Evolutionary conservation across 129 eudicot genomes (phyloP).

Genomic region (Flaveria trinervia): DNA sequence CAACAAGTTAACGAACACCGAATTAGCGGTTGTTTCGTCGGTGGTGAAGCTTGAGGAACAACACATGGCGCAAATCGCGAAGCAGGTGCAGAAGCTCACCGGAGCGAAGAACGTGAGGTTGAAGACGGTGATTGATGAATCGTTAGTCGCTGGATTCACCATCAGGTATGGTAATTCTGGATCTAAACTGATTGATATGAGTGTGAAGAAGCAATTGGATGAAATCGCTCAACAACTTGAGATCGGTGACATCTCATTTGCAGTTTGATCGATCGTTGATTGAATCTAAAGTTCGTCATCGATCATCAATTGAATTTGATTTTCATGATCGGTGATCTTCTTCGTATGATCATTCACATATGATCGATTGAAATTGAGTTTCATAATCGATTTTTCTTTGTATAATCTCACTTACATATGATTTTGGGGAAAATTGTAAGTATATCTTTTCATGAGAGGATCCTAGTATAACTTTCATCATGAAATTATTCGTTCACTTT

Average conservation of each 20-base stretch:
- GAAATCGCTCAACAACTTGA: conserved; percentile 84
- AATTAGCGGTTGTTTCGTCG: conserved; percentile 66
- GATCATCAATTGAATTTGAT: too few relatives aligned
- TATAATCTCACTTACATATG: conserved; percentile 16
- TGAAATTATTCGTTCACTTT: not conserved
- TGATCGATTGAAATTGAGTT: too few relatives aligned
- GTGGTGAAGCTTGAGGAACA: conserved; percentile 74
- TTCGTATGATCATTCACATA: not conserved
- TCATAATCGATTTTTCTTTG: too few relatives aligned
- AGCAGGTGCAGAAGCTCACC: conserved; percentile 73
- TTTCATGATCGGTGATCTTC: too few relatives aligned
- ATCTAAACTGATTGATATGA: conserved; percentile 83
- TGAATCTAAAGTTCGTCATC: conserved; percentile 8
- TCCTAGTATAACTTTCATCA: not conserved
- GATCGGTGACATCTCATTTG: conserved; percentile 62
- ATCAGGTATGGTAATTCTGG: conserved; percentile 69
- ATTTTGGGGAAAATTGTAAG: conserved; percentile 37
- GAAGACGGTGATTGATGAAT: conserved; percentile 74
- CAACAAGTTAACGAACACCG: conserved; percentile 62
- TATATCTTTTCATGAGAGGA: conserved; percentile 25
- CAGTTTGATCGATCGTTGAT: conserved; percentile 35
- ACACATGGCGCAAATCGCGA: conserved; percentile 80
- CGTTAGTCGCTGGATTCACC: conserved; percentile 78
- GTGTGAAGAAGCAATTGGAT: conserved; percentile 85
- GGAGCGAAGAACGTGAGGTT: conserved; percentile 79